Evolutionary conservation across 2,329 filamentous ascomycete species (phyloP).

Genomic region (Didymella lethalis): DNA sequence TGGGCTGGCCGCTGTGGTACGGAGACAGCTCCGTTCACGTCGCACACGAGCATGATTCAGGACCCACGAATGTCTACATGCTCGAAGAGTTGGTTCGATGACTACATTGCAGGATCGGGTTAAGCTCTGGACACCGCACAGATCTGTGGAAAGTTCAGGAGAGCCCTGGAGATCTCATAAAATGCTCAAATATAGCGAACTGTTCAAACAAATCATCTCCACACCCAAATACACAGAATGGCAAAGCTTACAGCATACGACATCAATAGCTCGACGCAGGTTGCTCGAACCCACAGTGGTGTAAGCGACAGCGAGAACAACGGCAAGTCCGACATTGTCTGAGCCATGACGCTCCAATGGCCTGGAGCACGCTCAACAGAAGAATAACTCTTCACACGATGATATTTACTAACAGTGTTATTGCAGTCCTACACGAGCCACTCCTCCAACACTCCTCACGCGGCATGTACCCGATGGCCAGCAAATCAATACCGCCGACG

Average conservation of each 20-base stretch:
- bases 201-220: not conserved
- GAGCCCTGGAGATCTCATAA: not conserved
- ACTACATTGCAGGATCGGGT: constrained; percentile 14
- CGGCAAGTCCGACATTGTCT: not conserved
- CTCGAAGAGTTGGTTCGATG: constrained; percentile 13
- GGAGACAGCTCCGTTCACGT: constrained; percentile 7
- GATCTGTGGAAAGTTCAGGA: not conserved
- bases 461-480: constrained; percentile 25
- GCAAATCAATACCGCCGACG: constrained; percentile 19
- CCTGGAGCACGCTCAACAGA: not conserved
- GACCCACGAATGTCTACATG: not conserved
- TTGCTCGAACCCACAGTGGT: constrained; percentile 17
- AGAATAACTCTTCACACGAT: not conserved
- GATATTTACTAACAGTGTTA: not conserved
- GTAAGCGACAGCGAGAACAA: constrained; percentile 17
- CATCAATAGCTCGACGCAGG: constrained; percentile 13
- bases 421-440: constrained; percentile 19
- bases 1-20: not conserved
- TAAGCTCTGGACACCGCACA: not conserved
- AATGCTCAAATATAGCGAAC: not conserved
- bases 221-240: not conserved
- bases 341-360: too few species aligned
- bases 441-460: constrained; percentile 26
- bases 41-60: not conserved
- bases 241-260: constrained; percentile 19